Evolutionary conservation across 805 yeast species (phyloP), one percentile per base, ranked within the genome.

Genomic region (Soucietia sequanensis): DNA sequence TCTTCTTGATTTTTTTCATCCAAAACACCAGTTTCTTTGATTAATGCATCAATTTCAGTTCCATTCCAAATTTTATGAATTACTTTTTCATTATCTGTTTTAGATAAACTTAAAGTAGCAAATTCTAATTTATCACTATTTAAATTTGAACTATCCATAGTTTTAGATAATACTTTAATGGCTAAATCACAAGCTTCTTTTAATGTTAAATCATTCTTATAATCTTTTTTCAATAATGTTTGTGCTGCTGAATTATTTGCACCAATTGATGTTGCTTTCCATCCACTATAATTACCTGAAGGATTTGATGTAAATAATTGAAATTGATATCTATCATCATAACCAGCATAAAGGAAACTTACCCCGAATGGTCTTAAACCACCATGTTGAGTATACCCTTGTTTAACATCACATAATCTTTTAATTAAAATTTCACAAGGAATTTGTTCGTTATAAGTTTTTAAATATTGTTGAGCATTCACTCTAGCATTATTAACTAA

Each of bases 301-400:
- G 99, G 99, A 58, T 93, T 93, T 16, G 95, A 84, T 5, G 96
- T 90, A 66, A 82, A 93, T 47, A 93, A 71, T 62, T 93, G 99
- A 71, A 84, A 93, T 21, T 89, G 89, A 52, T 81, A 82, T 52
- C 87, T 69, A 35, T 88, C 91, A 59, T 93, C 99, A 55, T 81
- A 84, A 6, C 99, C 99, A 5, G 98, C 99, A 56, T 86, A 93
- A 41, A 93, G 77, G 63, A 93, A 90, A 34, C 95, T 84, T 26
- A 93, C 99, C 54, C 99, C 99, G 60, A 89, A 93, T 14, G 99
- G 99, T 63, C 99, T 83, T 54, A 93, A 75, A 23, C 99, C 99
- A 57, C 99, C 99, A 57, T 86, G 95, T 63, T 93, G 99, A 6
- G 99, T 93, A 62, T 93, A 93, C 8, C 98, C 96, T 61, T 93